phyloP scores from a whole-genome alignment of 192 early-diverging fungal genomes.

The Coemansia sp. region DNA sequence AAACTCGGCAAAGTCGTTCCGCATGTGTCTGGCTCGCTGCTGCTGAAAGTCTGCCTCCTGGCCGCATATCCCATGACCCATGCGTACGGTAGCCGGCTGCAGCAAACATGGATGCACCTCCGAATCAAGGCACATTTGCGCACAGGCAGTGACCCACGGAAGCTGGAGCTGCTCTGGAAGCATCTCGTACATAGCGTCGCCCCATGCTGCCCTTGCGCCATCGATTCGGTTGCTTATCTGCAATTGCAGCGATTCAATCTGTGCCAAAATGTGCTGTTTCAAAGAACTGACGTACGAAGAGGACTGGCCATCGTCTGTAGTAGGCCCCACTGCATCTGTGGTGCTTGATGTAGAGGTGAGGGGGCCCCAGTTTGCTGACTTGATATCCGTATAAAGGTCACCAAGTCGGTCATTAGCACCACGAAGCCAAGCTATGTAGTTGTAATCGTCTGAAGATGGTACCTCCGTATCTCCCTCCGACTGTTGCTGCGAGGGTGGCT shows the following conservation, averaged over 20 bases:
- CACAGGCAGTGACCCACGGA: constrained; percentile 40
- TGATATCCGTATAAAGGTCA: constrained; percentile 14
- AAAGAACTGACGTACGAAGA: constrained; percentile 7
- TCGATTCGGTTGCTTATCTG: constrained; percentile 27
- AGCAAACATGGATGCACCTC: constrained; percentile 36
- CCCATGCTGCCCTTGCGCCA: constrained; percentile 21
- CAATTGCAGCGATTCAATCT: constrained; percentile 23
- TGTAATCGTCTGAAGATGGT: not conserved
- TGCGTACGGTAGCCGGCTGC: constrained; percentile 29
- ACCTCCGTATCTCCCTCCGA: not conserved
- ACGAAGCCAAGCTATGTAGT: constrained; percentile 23
- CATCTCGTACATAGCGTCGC: constrained; percentile 26
- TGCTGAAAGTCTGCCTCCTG: constrained; percentile 33
- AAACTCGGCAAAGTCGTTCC: constrained; percentile 72
- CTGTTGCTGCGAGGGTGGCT: not conserved
- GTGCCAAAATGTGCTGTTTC: constrained; percentile 21
- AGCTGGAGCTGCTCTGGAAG: constrained; percentile 43
- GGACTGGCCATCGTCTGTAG: not conserved
- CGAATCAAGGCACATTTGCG: constrained; percentile 28
- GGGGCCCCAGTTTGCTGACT: constrained; percentile 17
- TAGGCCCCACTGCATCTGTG: not conserved
- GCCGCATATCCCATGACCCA: constrained; percentile 28
- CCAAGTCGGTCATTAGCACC: constrained; percentile 20
- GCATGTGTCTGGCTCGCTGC: constrained; percentile 45
- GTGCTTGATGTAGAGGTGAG: not conserved